A percentile compares a stretch with the other conserved stretches of the same genome.
phyloP scores from a whole-genome alignment of 805 yeast genomes.

The Starmerella sp. region DNA sequence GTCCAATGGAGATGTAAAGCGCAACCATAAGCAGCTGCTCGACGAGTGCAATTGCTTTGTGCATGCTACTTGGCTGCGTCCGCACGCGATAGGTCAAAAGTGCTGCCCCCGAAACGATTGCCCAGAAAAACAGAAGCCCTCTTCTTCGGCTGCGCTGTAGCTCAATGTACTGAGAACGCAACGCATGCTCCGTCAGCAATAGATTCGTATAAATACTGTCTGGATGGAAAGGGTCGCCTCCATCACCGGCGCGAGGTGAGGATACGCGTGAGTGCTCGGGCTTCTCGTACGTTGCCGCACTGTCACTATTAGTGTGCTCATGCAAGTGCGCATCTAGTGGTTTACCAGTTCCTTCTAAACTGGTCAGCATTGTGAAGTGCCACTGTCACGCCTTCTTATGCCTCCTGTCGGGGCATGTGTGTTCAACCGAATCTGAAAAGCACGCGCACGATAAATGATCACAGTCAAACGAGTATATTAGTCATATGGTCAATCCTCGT shows the following conservation, averaged over 20 bases:
- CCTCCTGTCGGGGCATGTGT: neutral
- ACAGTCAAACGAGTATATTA: neutral
- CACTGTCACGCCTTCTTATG: neutral
- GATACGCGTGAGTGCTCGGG: neutral
- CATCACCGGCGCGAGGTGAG: neutral
- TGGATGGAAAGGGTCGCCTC: slow-evolving; percentile 7
- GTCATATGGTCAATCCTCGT: neutral
- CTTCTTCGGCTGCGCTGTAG: slow-evolving; percentile 56
- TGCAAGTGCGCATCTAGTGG: neutral
- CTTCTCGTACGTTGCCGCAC: neutral
- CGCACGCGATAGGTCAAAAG: slow-evolving; percentile 28
- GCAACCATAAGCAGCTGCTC: slow-evolving; percentile 42
- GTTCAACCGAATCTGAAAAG: neutral
- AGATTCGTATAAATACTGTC: slow-evolving; percentile 37
- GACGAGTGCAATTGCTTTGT: slow-evolving; percentile 16
- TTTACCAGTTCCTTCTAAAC: neutral
- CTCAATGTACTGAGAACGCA: slow-evolving; percentile 68
- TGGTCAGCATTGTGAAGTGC: neutral
- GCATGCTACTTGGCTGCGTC: neutral
- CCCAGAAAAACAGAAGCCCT: slow-evolving; percentile 41
- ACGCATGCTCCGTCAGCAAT: slow-evolving; percentile 71
- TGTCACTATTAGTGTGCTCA: neutral
- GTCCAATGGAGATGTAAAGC: slow-evolving; percentile 51
- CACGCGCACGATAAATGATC: no score
- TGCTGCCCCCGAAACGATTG: slow-evolving; percentile 22